Evolutionary conservation across 2,329 filamentous ascomycete species (phyloP).

Genomic region (Monosporascus sp.): DNA sequence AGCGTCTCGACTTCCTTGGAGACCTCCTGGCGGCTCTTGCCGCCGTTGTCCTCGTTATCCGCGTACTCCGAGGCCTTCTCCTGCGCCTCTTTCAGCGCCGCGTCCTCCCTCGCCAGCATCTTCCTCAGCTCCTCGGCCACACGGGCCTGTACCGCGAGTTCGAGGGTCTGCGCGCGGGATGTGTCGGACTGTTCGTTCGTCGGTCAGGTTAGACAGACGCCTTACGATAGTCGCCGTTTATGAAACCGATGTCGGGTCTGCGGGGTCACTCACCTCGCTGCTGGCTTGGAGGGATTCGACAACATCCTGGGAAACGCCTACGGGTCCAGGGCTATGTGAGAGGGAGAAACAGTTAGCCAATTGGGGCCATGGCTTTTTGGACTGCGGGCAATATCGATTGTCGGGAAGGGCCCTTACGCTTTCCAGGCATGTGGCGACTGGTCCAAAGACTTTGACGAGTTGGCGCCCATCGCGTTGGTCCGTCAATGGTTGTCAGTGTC

Average conservation of each 20-base stretch:
- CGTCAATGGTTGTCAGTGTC: slow-evolving; percentile 18
- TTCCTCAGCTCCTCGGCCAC: slow-evolving; percentile 80
- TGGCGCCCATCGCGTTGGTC: slow-evolving; percentile 49
- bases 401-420: slow-evolving; percentile 39
- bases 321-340: slow-evolving; percentile 38
- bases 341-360: background rate
- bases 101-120: slow-evolving; percentile 65
- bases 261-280: slow-evolving; percentile 65
- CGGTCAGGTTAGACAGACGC: background rate
- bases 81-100: slow-evolving; percentile 63
- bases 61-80: slow-evolving; percentile 41
- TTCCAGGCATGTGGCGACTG: slow-evolving; percentile 46
- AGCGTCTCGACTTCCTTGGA: slow-evolving; percentile 56
- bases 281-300: slow-evolving; percentile 78
- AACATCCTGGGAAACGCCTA: slow-evolving; percentile 70
- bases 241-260: background rate
- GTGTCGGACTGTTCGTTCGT: slow-evolving; percentile 66
- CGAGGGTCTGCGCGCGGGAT: slow-evolving; percentile 74
- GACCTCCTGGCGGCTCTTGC: slow-evolving; percentile 41
- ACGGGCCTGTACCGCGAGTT: slow-evolving; percentile 83
- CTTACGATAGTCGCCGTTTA: background rate
- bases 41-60: slow-evolving; percentile 25
- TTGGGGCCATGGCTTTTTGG: too few relatives aligned
- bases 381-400: too few relatives aligned
- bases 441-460: slow-evolving; percentile 48